Evolutionary conservation across 176 grass and related monocot species (phyloP), one percentile per base, ranked within the genome.

Genomic region (Ampelocalamus luodianensis): DNA sequence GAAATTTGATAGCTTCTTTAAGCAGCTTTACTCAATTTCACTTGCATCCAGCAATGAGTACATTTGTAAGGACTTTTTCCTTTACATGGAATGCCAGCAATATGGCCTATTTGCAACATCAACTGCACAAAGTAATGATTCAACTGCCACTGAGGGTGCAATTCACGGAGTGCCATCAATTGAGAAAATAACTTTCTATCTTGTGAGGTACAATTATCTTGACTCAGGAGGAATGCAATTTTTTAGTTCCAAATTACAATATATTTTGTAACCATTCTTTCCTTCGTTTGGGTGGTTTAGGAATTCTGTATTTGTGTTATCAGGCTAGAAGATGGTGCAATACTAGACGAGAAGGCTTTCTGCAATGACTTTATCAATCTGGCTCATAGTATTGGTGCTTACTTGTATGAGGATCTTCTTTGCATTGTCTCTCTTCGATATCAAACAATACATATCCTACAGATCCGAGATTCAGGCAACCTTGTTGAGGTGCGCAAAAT

Each of bases 131-230:
- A 88, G 38, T 39, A 94, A 90, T 12, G 93, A 98, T 36, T 63
- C 82, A 62, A 73, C 18, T 79, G 72, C 80, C 45, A 87, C 64
- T 27, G 90, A 95, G 53, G 93, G 91, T 90, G 91, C 96, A 55
- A 87, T 95, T 81, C 87, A 88, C 3, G 91, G 93, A 64, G 83
- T 98, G 42, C 96, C 96, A 85, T 98, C 91, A 10, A 85, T 98
- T 69, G 96, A 98, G 76, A 98, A 93, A 84, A 93, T 95, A 75
- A 95, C 93, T 72, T 98, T 98, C 87, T 83, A 98, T 91, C 96
- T 95, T 92, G 91, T 97, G 78, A 95, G 95, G 95, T 97, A 84
- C 53, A 74, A 50, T 73, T 45, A 78, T 79, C 51, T 82, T 85
- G 34, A 38, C 34, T 48, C 59, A 27, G 34, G 7, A 80, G 27